Evolutionary conservation across 2,329 filamentous ascomycete species (phyloP), one percentile per base, ranked within the genome.

Genomic region (Dryadomyces sulphureus): DNA sequence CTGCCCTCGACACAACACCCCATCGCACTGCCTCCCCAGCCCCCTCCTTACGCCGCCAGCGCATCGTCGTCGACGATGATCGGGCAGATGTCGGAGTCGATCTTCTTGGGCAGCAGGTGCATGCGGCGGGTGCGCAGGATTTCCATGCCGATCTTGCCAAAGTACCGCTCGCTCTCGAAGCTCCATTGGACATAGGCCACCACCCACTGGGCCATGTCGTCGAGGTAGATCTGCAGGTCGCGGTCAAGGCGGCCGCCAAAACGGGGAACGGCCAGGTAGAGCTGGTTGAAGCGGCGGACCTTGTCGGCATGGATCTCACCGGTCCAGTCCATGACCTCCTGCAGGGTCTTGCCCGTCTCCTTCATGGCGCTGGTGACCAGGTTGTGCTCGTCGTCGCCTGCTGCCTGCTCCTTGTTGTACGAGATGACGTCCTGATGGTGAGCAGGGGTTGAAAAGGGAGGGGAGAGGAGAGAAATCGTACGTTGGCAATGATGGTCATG

Each of bases 401-500:
- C 35, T 5, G 53, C 51, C 20, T 57, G 56, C 45, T 59, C 57
- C 21, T 55, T 56, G 46, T 59, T 54, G 41, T 58, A 60, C 16
- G 57, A 60, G 11, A 57, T 45, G 7, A 60, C 32, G 41, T 60
- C 54, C 54, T 56, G n/a, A 7, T 5, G 4, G 34, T 36, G 12
- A 19, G 16, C 11, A 14, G 7, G 16, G 9, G 11, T 5, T 4
- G 7, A 36, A 36, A 36, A n/a, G 7, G 16, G 32, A 35, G 19
- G 17, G 7, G 17, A 36, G 17, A n/a, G 7, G 16, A 14, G 16
- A 38, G 17, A 40, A 44, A 5, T 22, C 53, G 25, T 48, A 53
- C 55, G n/a, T 60, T 60, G 16, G 51, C 55, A 30, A 59, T 55
- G 8, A 54, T 45, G n/a, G 55, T 56, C 32, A 59, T 47, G 30